A percentile compares a stretch with the other conserved stretches of the same genome.
These are phyloP conservation scores for Pyrus communis DNA, from an alignment of 306 rosid species.

Conservation along the genomic window DNA sequence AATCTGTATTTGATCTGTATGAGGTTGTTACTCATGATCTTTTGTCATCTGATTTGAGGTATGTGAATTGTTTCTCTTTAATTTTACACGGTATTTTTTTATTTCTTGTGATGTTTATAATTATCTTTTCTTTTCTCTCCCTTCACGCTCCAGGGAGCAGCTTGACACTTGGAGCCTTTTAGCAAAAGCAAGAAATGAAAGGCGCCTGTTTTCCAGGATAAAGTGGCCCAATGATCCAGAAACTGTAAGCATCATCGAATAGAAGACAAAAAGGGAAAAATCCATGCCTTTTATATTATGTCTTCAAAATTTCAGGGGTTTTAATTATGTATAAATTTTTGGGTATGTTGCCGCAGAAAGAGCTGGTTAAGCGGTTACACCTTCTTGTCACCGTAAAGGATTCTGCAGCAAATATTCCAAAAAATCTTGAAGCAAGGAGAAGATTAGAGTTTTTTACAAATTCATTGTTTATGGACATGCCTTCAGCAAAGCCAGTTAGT, in stretches of 20 bases:
- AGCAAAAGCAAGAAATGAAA: conserved; percentile 80
- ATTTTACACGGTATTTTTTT: neutral
- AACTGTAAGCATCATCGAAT: conserved; percentile 45
- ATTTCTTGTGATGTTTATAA: neutral
- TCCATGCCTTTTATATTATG: neutral
- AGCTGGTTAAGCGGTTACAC: conserved; percentile 85
- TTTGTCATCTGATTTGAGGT: conserved; percentile 79
- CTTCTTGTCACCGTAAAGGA: conserved; percentile 95
- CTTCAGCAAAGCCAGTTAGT: conserved; percentile 88
- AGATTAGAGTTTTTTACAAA: conserved; percentile 87
- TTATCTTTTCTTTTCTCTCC: neutral
- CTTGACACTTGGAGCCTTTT: conserved; percentile 86
- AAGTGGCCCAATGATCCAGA: conserved; percentile 84
- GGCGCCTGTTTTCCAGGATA: conserved; percentile 70
- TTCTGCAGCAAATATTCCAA: conserved; percentile 83
- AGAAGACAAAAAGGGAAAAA: neutral
- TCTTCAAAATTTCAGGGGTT: neutral
- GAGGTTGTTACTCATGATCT: conserved; percentile 79
- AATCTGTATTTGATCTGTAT: conserved; percentile 65
- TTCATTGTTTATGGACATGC: conserved; percentile 95
- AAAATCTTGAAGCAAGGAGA: conserved; percentile 97
- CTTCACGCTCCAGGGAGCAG: conserved; percentile 60
- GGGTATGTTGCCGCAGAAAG: conserved; percentile 45
- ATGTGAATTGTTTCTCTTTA: conserved; percentile 10
- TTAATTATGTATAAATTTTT: neutral